Evolutionary conservation across 495 filamentous ascomycete genomes (phyloP).

Genomic region (Clohesyomyces aquaticus): DNA sequence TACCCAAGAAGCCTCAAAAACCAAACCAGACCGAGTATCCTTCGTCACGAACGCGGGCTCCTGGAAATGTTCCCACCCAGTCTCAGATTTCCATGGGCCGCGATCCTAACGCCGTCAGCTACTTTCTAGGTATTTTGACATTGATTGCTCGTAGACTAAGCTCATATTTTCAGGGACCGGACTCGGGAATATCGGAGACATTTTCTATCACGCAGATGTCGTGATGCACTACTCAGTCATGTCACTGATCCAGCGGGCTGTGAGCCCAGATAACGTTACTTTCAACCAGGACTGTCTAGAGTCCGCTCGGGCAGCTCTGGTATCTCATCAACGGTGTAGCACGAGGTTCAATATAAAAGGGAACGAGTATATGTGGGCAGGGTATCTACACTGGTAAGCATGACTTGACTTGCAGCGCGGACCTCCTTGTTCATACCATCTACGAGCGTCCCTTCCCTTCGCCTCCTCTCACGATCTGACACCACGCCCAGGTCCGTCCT

Average conservation of each 20-base stretch:
- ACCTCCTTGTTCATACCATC: not conserved
- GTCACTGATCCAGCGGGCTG: conserved; percentile 65
- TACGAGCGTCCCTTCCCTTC: not conserved
- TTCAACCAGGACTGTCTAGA: conserved; percentile 65
- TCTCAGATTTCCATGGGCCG: conserved; percentile 9
- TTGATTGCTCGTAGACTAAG: not conserved
- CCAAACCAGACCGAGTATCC: conserved; percentile 4
- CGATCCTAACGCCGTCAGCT: conserved; percentile 1
- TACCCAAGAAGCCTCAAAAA: not conserved
- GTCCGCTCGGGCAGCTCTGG: conserved; percentile 59
- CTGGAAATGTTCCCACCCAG: not conserved
- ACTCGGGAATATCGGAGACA: conserved; percentile 18
- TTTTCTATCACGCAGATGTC: conserved; percentile 60
- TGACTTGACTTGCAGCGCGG: no score
- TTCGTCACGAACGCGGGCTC: not conserved
- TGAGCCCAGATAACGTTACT: conserved; percentile 54
- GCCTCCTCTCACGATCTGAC: no score
- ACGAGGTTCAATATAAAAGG: conserved; percentile 50
- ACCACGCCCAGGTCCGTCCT: conserved; percentile 70
- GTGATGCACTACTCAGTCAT: conserved; percentile 58
- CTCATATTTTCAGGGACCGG: conserved; percentile 9
- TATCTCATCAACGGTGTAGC: conserved; percentile 58
- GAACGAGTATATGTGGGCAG: conserved; percentile 52
- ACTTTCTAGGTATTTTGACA: not conserved
- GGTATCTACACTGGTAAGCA: conserved; percentile 66